phyloP scores from a whole-genome alignment of 75 land plant genomes.

The Picea glauca region DNA sequence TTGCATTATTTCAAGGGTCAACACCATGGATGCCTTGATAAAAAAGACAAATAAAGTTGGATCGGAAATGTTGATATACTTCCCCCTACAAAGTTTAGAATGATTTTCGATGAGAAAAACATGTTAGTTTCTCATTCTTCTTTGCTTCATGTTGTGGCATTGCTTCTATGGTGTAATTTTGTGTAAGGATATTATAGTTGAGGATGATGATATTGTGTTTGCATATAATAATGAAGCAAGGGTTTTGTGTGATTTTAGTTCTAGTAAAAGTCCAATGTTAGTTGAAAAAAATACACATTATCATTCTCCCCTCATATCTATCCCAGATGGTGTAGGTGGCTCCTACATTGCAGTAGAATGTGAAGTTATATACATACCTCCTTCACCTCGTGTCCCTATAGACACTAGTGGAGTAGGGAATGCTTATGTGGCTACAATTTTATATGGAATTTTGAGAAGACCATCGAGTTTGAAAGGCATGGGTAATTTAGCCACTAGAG shows the following conservation, averaged over 20 bases:
- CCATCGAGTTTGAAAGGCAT: constrained; percentile 72
- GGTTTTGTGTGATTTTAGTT: constrained; percentile 62
- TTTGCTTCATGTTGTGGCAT: background rate
- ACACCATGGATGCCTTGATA: no score
- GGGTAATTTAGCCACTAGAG: constrained; percentile 75
- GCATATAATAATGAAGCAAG: constrained; percentile 85
- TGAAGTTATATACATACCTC: constrained; percentile 75
- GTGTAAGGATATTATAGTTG: constrained; percentile 81
- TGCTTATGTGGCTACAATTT: constrained; percentile 87
- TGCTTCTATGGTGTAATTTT: background rate
- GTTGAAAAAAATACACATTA: constrained; percentile 68
- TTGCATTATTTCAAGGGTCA: no score
- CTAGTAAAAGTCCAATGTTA: constrained; percentile 49
- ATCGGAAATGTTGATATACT: background rate
- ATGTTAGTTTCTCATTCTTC: background rate
- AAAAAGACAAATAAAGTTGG: background rate
- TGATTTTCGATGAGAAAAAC: background rate
- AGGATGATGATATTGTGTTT: constrained; percentile 82
- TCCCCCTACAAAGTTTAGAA: background rate
- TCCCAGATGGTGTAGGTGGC: constrained; percentile 86
- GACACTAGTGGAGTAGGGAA: constrained; percentile 98
- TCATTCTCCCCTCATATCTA: constrained; percentile 77
- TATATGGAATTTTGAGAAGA: constrained; percentile 74
- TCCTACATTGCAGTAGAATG: constrained; percentile 88
- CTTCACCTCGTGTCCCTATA: constrained; percentile 65